These are phyloP conservation scores for Immersiella caudata DNA, from an alignment of 495 filamentous ascomycete genomes.

Conservation along the genomic window DNA sequence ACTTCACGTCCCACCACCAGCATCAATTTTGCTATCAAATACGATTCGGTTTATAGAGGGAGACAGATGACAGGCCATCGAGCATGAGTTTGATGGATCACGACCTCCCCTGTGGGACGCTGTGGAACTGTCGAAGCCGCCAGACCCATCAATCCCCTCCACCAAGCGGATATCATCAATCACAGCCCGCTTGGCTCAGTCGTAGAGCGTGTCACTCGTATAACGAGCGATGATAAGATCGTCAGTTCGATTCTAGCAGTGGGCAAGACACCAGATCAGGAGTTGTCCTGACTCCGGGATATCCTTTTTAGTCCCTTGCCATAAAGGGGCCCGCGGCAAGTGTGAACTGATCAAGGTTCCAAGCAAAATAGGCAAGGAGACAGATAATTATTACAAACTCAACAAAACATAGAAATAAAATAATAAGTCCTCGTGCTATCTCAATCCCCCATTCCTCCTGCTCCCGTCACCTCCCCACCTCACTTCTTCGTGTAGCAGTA, in stretches of 20 bases:
- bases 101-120: not conserved
- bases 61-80: no score
- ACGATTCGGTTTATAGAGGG: no score
- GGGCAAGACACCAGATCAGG: not conserved
- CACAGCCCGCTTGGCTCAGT: constrained; percentile 15
- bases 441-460: not conserved
- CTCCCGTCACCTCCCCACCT: not conserved
- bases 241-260: constrained; percentile 15
- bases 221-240: constrained; percentile 10
- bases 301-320: not conserved
- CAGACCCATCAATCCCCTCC: not conserved
- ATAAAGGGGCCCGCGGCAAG: no score
- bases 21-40: no score
- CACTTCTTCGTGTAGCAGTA: not conserved
- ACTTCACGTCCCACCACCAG: no score
- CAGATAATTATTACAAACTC: not conserved
- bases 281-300: not conserved
- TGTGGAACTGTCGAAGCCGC: not conserved
- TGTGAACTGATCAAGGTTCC: no score
- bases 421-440: no score
- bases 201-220: constrained; percentile 16
- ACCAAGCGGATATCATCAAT: not conserved
- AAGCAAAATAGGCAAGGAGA: no score
- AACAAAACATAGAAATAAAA: not conserved
- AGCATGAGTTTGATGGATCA: no score